Conservation (phyloP, 2,329 filamentous ascomycete genomes). For the Albifimbria verrucaria region DNA sequence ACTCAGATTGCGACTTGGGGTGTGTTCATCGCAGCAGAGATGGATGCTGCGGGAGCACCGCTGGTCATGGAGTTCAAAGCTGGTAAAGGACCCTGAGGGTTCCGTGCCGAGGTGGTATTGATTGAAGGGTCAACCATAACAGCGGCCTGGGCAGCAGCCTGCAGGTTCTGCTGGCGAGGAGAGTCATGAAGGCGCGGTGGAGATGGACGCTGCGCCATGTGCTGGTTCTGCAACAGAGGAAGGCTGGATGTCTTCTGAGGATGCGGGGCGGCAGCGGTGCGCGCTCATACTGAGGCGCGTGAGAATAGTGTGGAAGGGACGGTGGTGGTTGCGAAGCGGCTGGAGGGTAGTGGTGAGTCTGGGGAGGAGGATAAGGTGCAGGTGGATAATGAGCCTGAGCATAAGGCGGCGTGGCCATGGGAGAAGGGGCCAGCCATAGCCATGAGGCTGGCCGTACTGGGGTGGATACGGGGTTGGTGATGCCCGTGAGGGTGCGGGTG, state of each 20-base stretch:
- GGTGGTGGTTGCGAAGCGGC: slow-evolving; percentile 24
- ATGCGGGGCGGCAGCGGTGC: slow-evolving; percentile 33
- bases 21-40: slow-evolving; percentile 30
- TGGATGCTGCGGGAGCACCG: slow-evolving; percentile 18
- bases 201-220: slow-evolving; percentile 30
- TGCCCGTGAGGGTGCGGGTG: slow-evolving; percentile 29
- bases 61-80: slow-evolving; percentile 32
- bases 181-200: slow-evolving; percentile 35
- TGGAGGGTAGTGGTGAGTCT: slow-evolving; percentile 24
- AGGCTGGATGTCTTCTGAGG: slow-evolving; percentile 23
- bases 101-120: slow-evolving; percentile 28
- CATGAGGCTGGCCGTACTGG: slow-evolving; percentile 37
- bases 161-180: slow-evolving; percentile 42
- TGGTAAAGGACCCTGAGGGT: slow-evolving; percentile 42
- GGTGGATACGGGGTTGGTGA: slow-evolving; percentile 26
- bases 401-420: slow-evolving; percentile 52
- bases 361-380: slow-evolving; percentile 30
- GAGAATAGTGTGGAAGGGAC: slow-evolving; percentile 22
- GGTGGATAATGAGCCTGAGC: slow-evolving; percentile 43
- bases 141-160: slow-evolving; percentile 40
- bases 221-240: slow-evolving; percentile 28
- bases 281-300: slow-evolving; percentile 31
- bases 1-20: slow-evolving; percentile 46
- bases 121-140: slow-evolving; percentile 36
- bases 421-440: slow-evolving; percentile 56